Percentiles rank a stretch among this genome's conserved stretches.
Conservation (phyloP, 164 flowering plant genomes). For the Nelumbo lutea region DNA sequence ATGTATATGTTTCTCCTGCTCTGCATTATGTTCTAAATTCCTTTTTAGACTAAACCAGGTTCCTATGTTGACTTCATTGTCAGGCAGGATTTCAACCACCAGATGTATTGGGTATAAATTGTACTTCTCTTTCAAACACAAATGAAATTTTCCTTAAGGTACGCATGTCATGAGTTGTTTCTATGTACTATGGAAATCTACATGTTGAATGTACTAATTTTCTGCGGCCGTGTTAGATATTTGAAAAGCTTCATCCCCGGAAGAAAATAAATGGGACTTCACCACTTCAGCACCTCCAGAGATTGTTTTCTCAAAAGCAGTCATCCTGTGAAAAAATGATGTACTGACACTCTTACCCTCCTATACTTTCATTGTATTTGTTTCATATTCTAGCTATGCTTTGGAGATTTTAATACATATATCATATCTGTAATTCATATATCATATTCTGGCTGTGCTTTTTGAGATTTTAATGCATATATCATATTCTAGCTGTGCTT, state of each 20-base stretch:
- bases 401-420: not conserved
- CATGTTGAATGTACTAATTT: constrained; percentile 6
- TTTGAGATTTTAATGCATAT: not conserved
- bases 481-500: not conserved
- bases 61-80: constrained; percentile 1
- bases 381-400: not conserved
- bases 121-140: constrained; percentile 63
- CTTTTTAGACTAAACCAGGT: not conserved
- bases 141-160: constrained; percentile 85
- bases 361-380: not conserved
- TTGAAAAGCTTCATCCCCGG: constrained; percentile 28
- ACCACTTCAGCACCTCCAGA: constrained; percentile 56
- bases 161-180: constrained; percentile 8
- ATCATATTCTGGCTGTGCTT: not conserved
- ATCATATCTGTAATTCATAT: not conserved
- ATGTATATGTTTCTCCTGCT: not conserved
- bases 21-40: not conserved
- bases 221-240: constrained; percentile 37
- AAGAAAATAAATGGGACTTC: constrained; percentile 36
- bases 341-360: constrained; percentile 33
- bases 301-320: constrained; percentile 45
- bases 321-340: constrained; percentile 45
- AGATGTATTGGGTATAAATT: constrained; percentile 56
- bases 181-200: not conserved
- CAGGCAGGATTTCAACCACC: constrained; percentile 59